These are phyloP conservation scores for Chlamydomonas sp. DNA, from an alignment of 139 green algal genomes.

Conservation along the genomic window DNA sequence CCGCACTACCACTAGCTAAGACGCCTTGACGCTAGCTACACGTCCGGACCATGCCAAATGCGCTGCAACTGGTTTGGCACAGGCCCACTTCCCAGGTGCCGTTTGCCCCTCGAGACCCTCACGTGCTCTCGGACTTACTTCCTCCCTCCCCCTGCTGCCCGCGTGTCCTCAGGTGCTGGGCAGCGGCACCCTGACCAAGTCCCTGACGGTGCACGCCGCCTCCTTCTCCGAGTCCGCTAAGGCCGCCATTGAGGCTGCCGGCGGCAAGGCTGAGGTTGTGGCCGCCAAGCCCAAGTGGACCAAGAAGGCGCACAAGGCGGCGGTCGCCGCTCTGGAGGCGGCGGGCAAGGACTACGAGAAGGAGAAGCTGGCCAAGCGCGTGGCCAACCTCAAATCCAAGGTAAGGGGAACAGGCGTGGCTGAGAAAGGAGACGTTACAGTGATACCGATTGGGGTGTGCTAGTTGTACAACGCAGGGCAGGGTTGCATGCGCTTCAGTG, in stretches of 20 bases:
- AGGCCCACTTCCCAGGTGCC: not conserved
- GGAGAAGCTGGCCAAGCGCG: slow-evolving; percentile 55
- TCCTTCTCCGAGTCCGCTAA: slow-evolving; percentile 84
- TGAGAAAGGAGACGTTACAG: not conserved
- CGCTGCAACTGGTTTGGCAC: too few species aligned
- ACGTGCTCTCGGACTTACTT: not conserved
- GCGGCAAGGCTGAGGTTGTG: slow-evolving; percentile 75
- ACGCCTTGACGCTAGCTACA: too few species aligned
- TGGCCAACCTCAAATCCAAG: slow-evolving; percentile 36
- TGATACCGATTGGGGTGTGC: too few species aligned
- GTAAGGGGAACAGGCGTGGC: not conserved
- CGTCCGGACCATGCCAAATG: too few species aligned
- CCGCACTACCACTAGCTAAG: too few species aligned
- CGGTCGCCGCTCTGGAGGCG: slow-evolving; percentile 22
- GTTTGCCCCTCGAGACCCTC: not conserved
- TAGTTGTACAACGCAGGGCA: not conserved
- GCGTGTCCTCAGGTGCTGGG: slow-evolving; percentile 84
- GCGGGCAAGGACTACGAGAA: slow-evolving; percentile 59
- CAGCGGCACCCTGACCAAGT: slow-evolving; percentile 79
- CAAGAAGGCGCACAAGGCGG: slow-evolving; percentile 16
- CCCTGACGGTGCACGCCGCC: slow-evolving; percentile 85
- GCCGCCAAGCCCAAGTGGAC: slow-evolving; percentile 84
- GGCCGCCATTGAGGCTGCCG: slow-evolving; percentile 82
- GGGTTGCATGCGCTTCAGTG: too few species aligned
- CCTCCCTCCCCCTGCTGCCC: not conserved